phyloP scores from a whole-genome alignment of 345 rosid genomes.

The Stellera chamaejasme region DNA sequence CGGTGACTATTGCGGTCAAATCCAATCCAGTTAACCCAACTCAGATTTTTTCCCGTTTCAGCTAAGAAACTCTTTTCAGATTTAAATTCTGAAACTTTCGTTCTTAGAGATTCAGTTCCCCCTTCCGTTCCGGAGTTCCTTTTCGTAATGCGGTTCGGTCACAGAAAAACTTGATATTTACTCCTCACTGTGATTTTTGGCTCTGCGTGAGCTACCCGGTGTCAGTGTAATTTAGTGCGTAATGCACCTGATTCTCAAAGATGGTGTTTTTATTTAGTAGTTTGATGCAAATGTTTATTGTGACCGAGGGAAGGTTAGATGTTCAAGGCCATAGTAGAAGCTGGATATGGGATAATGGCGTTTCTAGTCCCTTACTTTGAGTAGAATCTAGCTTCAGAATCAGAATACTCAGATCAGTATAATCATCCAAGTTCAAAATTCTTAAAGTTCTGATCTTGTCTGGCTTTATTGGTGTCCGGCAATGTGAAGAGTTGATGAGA shows the following conservation, averaged over 20 bases:
- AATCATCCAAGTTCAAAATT: conserved; percentile 8
- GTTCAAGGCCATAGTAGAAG: conserved; percentile 13
- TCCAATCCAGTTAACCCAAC: neutral
- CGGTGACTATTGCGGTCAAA: conserved; percentile 15
- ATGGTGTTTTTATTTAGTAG: conserved; percentile 8
- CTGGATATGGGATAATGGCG: too few relatives aligned
- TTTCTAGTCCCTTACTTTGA: too few relatives aligned
- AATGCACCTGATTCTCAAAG: conserved; percentile 9
- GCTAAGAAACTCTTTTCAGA: neutral
- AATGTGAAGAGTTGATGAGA: conserved; percentile 40
- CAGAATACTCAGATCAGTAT: neutral
- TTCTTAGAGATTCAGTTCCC: conserved; percentile 7
- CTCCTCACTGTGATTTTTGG: conserved; percentile 10
- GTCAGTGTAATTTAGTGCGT: conserved; percentile 1
- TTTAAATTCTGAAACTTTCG: neutral
- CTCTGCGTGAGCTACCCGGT: neutral
- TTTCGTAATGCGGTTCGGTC: conserved; percentile 9
- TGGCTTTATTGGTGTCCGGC: conserved; percentile 16
- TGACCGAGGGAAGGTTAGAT: conserved; percentile 20
- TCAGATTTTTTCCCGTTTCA: neutral
- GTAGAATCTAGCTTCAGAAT: too few relatives aligned
- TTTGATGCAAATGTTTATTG: conserved; percentile 15
- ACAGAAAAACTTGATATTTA: neutral
- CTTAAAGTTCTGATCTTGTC: conserved; percentile 9
- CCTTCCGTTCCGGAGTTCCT: conserved; percentile 19